Evolutionary conservation across 768 basidiomycete species (phyloP), one percentile per base, ranked within the genome.

Genomic region (Sporobolomyces pararoseus): DNA sequence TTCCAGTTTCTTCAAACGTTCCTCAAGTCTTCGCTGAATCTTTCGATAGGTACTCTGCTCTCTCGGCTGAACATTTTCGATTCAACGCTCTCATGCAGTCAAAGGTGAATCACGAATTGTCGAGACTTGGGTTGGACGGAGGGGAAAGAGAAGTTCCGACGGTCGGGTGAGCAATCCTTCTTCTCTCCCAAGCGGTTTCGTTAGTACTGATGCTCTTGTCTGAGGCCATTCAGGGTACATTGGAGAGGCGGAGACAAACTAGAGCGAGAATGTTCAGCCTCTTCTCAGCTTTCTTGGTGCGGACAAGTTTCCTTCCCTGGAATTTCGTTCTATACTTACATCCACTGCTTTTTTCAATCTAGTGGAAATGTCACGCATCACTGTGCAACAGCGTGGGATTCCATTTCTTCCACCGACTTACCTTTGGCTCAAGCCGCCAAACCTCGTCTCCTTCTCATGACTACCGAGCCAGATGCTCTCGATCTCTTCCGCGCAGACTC

Each of bases 341-440:
- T 23, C 52, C 16, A 14, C 25, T 29, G 17, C 58, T 2, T 14
- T 31, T 25, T 7, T 7, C 10, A 19, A 23, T 34, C 17, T 46
- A 70, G 68, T 44, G 68, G 68, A 14, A 70, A 70, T 39, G 51
- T 65, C 23, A 70, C 68, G 2, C 63, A 64, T 2, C 68, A 70
- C 44, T 65, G 62, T 23, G 63, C 51, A 7, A 70, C 63, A 17
- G 68, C 68, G 0, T 39, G 51, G 25, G 63, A 70, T 5, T 7
- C 62, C 12, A 31, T 69, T 16, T 19, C 32, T 10, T 17, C 54
- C 12, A 14, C 63, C 29, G 14, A 46, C 5, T 17, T 7, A 25
- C 29, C 50, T 7, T 27, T 17, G 12, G 10, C 50, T 51, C 7
- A 13, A 17, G 12, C 21, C 47, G 4, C 23, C 9, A 70, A 70